Evolutionary conservation across 2,329 filamentous ascomycete species (phyloP).

Genomic region (Beauveria bassiana): DNA sequence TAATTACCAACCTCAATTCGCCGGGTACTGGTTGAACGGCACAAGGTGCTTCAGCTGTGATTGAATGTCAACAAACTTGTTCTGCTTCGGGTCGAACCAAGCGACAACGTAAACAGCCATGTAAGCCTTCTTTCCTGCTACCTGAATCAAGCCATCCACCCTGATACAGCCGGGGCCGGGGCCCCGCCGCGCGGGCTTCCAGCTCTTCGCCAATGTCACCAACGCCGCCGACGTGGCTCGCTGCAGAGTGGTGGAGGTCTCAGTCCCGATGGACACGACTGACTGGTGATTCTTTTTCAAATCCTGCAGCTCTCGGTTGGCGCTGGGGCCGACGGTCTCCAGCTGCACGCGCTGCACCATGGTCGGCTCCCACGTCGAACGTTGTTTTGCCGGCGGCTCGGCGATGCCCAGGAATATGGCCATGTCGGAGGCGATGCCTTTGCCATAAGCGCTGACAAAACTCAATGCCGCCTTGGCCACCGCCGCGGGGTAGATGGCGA

Average conservation of each 20-base stretch:
- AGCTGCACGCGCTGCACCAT: slow-evolving; percentile 22
- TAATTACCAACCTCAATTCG: not conserved
- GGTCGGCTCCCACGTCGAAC: slow-evolving; percentile 25
- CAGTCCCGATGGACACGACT: not conserved
- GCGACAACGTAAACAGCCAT: slow-evolving; percentile 44
- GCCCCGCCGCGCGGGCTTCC: slow-evolving; percentile 33
- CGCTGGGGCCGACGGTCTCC: not conserved
- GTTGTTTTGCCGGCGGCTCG: slow-evolving; percentile 15
- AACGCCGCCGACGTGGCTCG: slow-evolving; percentile 16
- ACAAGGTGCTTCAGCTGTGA: slow-evolving; percentile 36
- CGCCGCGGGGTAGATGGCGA: slow-evolving; percentile 47
- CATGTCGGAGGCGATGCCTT: slow-evolving; percentile 36
- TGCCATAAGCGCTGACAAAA: slow-evolving; percentile 40
- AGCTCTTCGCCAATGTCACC: slow-evolving; percentile 35
- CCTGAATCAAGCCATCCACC: slow-evolving; percentile 47
- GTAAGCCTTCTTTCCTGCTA: slow-evolving; percentile 37
- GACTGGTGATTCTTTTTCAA: slow-evolving; percentile 1
- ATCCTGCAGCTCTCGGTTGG: not conserved
- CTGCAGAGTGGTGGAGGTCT: not conserved
- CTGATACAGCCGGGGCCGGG: slow-evolving; percentile 44
- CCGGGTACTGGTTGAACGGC: slow-evolving; percentile 31
- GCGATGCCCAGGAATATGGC: slow-evolving; percentile 39
- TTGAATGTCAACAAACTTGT: slow-evolving; percentile 34
- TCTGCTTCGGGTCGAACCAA: slow-evolving; percentile 50
- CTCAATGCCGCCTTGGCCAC: slow-evolving; percentile 43